Percentiles rank a stretch among this genome's conserved stretches.
Evolutionary conservation across 2,329 filamentous ascomycete genomes (phyloP).

Genomic region (Rutstroemia sp.): DNA sequence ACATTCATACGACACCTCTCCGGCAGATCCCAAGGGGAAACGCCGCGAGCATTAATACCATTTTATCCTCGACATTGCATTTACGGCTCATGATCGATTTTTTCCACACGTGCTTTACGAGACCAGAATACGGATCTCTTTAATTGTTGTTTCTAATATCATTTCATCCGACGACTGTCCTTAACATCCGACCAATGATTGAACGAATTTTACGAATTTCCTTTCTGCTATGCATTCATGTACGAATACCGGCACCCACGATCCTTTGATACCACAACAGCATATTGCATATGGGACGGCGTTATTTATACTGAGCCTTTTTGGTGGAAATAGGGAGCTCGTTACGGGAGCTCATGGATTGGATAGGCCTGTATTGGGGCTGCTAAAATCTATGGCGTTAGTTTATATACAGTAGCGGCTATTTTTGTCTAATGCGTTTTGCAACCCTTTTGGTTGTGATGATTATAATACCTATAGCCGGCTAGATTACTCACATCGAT

Average conservation of each 20-base stretch:
- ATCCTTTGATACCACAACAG: constrained; percentile 16
- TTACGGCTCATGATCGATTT: constrained; percentile 13
- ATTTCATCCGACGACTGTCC: constrained; percentile 17
- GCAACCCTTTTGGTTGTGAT: not conserved
- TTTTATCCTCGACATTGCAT: constrained; percentile 7
- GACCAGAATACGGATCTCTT: constrained; percentile 8
- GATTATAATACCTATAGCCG: constrained; percentile 1
- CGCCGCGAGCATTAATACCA: constrained; percentile 25
- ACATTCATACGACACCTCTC: constrained; percentile 22
- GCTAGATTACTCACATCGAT: not conserved
- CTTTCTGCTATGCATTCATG: constrained; percentile 24
- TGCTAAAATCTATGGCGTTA: constrained; percentile 9
- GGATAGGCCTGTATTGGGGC: constrained; percentile 5
- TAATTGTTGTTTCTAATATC: constrained; percentile 17
- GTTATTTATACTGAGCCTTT: constrained; percentile 12
- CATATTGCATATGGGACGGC: constrained; percentile 24
- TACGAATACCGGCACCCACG: constrained; percentile 29
- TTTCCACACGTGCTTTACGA: not conserved
- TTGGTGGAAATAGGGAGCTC: constrained; percentile 1
- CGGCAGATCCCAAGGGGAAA: constrained; percentile 26
- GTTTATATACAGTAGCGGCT: constrained; percentile 6
- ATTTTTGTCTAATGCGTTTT: constrained; percentile 1
- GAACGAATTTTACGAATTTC: constrained; percentile 23
- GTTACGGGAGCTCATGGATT: not conserved
- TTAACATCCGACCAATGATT: constrained; percentile 19